Base-by-base conservation (phyloP, 2,329 filamentous ascomycete genomes). In the Calcarisporium arbuscula region DNA sequence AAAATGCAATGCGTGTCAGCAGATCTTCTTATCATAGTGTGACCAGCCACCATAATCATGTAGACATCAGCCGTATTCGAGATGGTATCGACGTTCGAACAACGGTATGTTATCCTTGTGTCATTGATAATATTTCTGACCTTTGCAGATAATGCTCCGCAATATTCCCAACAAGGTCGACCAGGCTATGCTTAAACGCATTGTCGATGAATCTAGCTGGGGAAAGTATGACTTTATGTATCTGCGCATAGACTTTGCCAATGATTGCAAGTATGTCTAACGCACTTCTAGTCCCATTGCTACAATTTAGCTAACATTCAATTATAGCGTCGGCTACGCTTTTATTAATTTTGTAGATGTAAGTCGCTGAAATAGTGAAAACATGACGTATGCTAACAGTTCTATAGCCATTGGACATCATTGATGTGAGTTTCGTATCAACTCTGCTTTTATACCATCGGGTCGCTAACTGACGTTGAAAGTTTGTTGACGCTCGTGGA, bases 181-280 rank as follows among this genome's bases (percentile, higher is more conserved):
- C 49, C 78, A 87, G 58, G 65, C 71, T 0, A 80, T 84, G 65
- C 64, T 95, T 12, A 94, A 94, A 65, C 61, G 68, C 1, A 80
- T 94, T 36, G 70, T 96, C 11, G 85, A 95, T 51, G 70, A 82
- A 43, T 83, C 80, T 12, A 86, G 80, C 56, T 77, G 73, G 60
- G 88, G 87, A 19, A 81, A 82, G 42, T 96, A 94, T 56, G 89
- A 96, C 54, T 96, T 96, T 58, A 79, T 94, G 69, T 98, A 98
- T 56, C 65, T 96, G 34, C 81, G 92, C 25, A 96, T 96, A 49
- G 85, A 89, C 55, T 89, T 89, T 48, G 78, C 77, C 35, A 86
- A 87, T 49, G 79, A 86, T 43, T 87, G 83, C 80, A 89, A 88
- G 81, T 85, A 60, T 62, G 81, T 69, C 21, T 17, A 29, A 30